Percentiles rank a stretch among this genome's conserved stretches.
Evolutionary conservation across 306 rosid species (phyloP).

Genomic region (Vachellia pachyceras): DNA sequence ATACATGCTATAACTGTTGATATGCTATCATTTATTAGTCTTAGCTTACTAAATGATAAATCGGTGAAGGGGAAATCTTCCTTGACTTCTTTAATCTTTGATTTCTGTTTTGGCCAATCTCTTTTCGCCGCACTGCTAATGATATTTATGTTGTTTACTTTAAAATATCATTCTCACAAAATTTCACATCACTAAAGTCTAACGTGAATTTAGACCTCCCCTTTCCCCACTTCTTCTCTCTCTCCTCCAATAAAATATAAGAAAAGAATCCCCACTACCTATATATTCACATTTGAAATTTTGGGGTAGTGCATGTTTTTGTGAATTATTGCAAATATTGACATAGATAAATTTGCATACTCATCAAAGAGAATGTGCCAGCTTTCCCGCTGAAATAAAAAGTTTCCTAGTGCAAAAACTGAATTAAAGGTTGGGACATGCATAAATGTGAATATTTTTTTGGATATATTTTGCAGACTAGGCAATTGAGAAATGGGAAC

Average conservation of each 20-base stretch:
- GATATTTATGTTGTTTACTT: slow-evolving; percentile 17
- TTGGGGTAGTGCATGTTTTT: slow-evolving; percentile 5
- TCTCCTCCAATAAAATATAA: slow-evolving; percentile 22
- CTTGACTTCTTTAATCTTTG: slow-evolving; percentile 15
- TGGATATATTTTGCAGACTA: slow-evolving; percentile 52
- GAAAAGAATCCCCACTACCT: not conserved
- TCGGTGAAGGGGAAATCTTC: slow-evolving; percentile 4
- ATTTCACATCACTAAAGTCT: not conserved
- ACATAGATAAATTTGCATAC: not conserved
- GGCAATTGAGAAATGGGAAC: slow-evolving; percentile 76
- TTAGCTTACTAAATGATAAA: slow-evolving; percentile 27
- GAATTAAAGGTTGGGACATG: slow-evolving; percentile 19
- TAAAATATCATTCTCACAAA: not conserved
- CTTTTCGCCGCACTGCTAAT: slow-evolving; percentile 16
- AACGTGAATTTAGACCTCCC: slow-evolving; percentile 22
- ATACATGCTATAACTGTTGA: slow-evolving; percentile 9
- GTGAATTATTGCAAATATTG: slow-evolving; percentile 6
- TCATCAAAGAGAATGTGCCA: not conserved
- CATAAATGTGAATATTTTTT: not conserved
- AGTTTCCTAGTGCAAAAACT: slow-evolving; percentile 20
- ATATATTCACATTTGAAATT: slow-evolving; percentile 1
- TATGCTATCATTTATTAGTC: slow-evolving; percentile 3
- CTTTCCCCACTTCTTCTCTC: slow-evolving; percentile 25
- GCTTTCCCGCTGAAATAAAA: slow-evolving; percentile 28
- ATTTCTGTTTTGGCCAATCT: slow-evolving; percentile 13